Percentiles rank a stretch among this genome's conserved stretches.
Conservation (phyloP, 176 grass and related monocot genomes). For the Oryza coarctata region DNA sequence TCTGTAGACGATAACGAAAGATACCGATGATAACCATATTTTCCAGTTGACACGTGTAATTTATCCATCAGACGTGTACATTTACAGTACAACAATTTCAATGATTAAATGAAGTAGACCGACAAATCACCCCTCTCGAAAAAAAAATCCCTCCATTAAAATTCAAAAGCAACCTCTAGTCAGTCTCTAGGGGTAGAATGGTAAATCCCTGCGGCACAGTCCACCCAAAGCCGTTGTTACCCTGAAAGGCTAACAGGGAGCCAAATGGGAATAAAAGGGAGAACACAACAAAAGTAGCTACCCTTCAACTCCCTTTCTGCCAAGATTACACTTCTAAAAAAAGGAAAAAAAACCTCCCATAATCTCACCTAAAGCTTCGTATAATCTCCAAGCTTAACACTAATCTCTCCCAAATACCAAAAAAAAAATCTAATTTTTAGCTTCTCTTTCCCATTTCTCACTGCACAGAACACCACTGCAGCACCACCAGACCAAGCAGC, state of each 20-base stretch:
- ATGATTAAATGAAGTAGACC: neutral
- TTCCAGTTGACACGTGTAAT: neutral
- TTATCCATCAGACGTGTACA: neutral
- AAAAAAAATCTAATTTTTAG: neutral
- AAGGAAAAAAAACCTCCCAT: neutral
- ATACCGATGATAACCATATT: neutral
- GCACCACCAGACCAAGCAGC: conserved; percentile 34
- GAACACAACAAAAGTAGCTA: conserved; percentile 1
- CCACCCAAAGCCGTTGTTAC: conserved; percentile 35
- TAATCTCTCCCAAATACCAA: conserved; percentile 22
- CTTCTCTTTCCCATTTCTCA: neutral
- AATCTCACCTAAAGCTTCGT: conserved; percentile 21
- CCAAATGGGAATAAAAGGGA: neutral
- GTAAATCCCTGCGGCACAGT: neutral
- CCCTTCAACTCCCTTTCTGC: neutral
- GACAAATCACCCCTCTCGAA: neutral
- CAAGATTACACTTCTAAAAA: neutral
- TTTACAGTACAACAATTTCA: neutral
- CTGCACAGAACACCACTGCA: conserved; percentile 5
- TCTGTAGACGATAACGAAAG: too few species aligned
- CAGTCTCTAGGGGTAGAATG: conserved; percentile 1
- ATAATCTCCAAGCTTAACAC: neutral
- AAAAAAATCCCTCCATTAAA: conserved; percentile 27
- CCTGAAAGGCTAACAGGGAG: neutral
- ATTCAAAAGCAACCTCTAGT: conserved; percentile 16